Base-by-base conservation (phyloP, 148 eudicot species). In the Rhododendron vialii region DNA sequence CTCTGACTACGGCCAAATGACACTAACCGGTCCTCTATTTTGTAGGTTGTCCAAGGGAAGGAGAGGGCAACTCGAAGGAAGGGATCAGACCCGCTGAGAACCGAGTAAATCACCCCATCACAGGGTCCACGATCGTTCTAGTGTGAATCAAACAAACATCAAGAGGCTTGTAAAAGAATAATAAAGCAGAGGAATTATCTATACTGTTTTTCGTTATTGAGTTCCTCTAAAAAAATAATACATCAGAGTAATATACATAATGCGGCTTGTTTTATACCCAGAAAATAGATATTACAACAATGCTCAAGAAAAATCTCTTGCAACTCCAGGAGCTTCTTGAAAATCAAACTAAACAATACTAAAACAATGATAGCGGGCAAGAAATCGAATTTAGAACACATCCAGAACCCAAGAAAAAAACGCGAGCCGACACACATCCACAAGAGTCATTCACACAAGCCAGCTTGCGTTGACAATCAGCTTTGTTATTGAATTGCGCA, bases 401-500 rank as follows among this genome's bases (percentile, higher is more conserved):
- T 71, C 36, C 20, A 71, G 18, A 28, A 71, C 33, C 38, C 76
- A 30, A 71, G 76, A 69, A 11, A 28, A 63, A 69, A 3, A 28
- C 1, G 28, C 76, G 1, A 33, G 41, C 20, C 3, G 41, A 33
- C 76, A 30, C 38, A 69, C 41, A 71, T 13, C 36, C 20, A 71
- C 76, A 71, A 30, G 17, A 69, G 75, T 28, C 36, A 3, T 71
- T 30, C 76, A 14, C 76, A 33, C 8, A 41, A 33, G 76, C 38
- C 38, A 33, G 17, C 41, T 15, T 77, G 67, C 43, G 33, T 8
- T 59, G 48, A 74, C 63, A 59, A 30, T 33, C 17, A 9, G 75
- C 36, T 59, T 84, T 88, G 53, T 77, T 14, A 92, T 87, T 93
- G 95, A 67, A 92, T 63, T 48, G 87, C 83, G 63, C 96, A 93